Evolutionary conservation across 1,139 yeast species (phyloP), one percentile per base, ranked within the genome.

Genomic region (Taphrina populina): DNA sequence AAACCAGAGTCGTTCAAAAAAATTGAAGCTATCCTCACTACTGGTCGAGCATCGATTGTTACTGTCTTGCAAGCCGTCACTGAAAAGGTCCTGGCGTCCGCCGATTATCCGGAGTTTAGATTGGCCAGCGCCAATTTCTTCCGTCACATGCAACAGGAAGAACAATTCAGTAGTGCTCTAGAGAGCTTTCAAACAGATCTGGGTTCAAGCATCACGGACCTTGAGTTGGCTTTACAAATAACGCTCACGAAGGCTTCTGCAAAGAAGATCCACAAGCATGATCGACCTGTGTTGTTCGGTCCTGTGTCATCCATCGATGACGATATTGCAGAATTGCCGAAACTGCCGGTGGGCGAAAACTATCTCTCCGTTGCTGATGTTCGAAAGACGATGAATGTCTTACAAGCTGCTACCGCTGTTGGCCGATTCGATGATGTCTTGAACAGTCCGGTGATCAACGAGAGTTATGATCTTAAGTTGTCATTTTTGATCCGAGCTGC

Each of bases 1-100:
- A 45, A 51, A 10, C 40, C 55, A 6, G 57, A 34, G 70, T 26
- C 70, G 77, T 1, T 57, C 10, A 30, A 40, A 27, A 8, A 26
- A 8, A 63, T 70, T 6, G 74, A 77, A 2, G 69, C 57, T 23
- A 21, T 49, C 13, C 20, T 39, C 26, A 20, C 33, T 2, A 39
- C 35, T n/a, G 46, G 46, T 3, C 30, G 37, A n/a, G 37, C 29
- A 17, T 43, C 47, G 11, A 8, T 30, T 8, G 8, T 11, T 26
- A 24, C 47, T 1, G 41, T 49, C 15, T 32, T 49, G 6, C 17
- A 24, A 5, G 36, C 46, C 6, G 34, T 49, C 10, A 39, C 54
- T 3, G 37, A 49, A 24, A 40, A 39, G 29, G 54, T 49, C 19
- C 54, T 49, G 24, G 54, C 37, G 6, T 49, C 54, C 10, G 54